Evolutionary conservation across 1,284 basidiomycete genomes (phyloP), one percentile per base, ranked within the genome.

Genomic region (Irpex lacteus): DNA sequence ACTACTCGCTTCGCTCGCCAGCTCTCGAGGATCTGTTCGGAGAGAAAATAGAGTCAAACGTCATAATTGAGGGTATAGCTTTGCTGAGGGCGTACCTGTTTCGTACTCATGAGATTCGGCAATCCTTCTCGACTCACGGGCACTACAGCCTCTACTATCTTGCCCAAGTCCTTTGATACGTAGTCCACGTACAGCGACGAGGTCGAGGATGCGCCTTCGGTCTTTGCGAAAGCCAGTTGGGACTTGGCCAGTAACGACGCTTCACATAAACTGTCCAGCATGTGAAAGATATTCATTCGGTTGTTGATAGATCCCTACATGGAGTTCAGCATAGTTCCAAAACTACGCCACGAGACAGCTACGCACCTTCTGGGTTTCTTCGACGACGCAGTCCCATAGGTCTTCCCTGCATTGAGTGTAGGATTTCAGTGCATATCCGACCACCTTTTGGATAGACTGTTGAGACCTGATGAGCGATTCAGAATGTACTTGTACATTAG

Each of bases 371-470:
- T 87, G 88, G 68, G 90, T 94, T 79, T 97, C 92, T 73, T 97
- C 94, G 19, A 95, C 78, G 58, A 98, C 86, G 72, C 95, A 98
- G 68, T 96, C 95, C 96, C 96, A 98, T 3, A 98, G 78, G 74
- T 98, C 95, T 69, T 97, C 93, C 8, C 93, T 92, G 65, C 92
- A 95, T 60, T 84, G 81, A 1, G 88, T 78, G 62, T 91, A 95
- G 74, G 94, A 89, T 74, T 95, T 95, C 66, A 97, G 81, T 1
- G 94, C 93, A 72, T 90, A 97, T 2, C 85, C 82, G 32, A 97
- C 94, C 37, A 94, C 90, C 74, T 93, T 95, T 73, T 94, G 91
- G 60, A 98, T 97, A 44, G 93, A 95, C 72, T 89, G 90, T 73
- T 96, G 94, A 34, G 94, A 88, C 69, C 91, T 92, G 74, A 67